phyloP scores from a whole-genome alignment of 2,329 filamentous ascomycete genomes.

The Pyrenochaeta sp. region DNA sequence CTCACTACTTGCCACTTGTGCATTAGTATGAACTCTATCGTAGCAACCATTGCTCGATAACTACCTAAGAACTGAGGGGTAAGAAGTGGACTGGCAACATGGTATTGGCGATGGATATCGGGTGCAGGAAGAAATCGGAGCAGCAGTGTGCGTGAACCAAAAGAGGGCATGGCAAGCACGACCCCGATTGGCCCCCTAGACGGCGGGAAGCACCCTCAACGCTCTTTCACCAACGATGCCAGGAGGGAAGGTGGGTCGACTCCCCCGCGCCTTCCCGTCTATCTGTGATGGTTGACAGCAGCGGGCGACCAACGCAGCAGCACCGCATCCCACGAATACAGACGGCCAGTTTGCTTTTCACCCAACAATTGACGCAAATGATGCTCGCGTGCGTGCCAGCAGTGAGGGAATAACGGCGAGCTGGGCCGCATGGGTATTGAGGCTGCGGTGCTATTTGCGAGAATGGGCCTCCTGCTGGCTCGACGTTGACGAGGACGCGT shows the following conservation, averaged over 20 bases:
- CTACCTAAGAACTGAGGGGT: too few relatives aligned
- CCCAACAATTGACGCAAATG: not conserved
- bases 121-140: too few relatives aligned
- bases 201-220: conserved; percentile 2
- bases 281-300: not conserved
- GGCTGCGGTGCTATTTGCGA: conserved; percentile 10
- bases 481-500: conserved; percentile 6
- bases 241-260: too few relatives aligned
- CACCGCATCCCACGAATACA: not conserved
- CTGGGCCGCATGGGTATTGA: conserved; percentile 11
- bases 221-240: conserved; percentile 1
- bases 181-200: too few relatives aligned
- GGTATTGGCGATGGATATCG: too few relatives aligned
- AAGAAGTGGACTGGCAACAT: too few relatives aligned
- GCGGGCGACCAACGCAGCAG: not conserved
- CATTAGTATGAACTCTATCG: too few relatives aligned
- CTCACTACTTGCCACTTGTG: too few relatives aligned
- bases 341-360: conserved; percentile 1
- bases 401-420: conserved; percentile 6
- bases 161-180: not conserved
- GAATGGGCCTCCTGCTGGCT: conserved; percentile 17
- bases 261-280: conserved; percentile 5
- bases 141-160: too few relatives aligned
- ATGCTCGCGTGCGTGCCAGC: not conserved
- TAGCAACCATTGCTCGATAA: too few relatives aligned